phyloP scores from a whole-genome alignment of 768 basidiomycete genomes.

The Tricholoma sp. region DNA sequence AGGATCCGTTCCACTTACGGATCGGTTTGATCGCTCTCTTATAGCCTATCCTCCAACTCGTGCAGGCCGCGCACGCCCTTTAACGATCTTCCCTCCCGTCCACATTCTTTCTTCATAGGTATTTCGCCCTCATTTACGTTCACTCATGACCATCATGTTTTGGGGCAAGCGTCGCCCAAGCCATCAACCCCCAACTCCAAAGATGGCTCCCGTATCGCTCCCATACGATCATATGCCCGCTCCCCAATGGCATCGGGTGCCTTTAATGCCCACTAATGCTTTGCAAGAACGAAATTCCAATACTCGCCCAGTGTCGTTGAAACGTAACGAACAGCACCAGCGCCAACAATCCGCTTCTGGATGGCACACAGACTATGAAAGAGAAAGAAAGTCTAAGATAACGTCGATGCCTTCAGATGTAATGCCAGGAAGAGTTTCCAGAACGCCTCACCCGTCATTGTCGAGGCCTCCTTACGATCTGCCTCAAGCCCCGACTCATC shows the following conservation, averaged over 20 bases:
- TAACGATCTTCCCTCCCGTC: conserved; percentile 18
- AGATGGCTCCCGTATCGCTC: conserved; percentile 23
- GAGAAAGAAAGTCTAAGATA: conserved; percentile 16
- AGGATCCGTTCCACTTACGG: conserved; percentile 4
- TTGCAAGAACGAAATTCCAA: neutral
- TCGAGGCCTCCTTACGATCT: conserved; percentile 3
- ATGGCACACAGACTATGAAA: conserved; percentile 12
- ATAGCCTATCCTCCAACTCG: conserved; percentile 28
- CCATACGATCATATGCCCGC: conserved; percentile 22
- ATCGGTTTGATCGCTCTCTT: conserved; percentile 18
- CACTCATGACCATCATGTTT: conserved; percentile 25
- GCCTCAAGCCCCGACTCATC: neutral
- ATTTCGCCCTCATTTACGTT: conserved; percentile 9
- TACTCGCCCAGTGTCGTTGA: neutral
- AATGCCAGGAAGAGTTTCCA: conserved; percentile 17
- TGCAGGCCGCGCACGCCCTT: conserved; percentile 24
- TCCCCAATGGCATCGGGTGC: conserved; percentile 12
- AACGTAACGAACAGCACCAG: neutral
- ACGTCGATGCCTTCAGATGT: conserved; percentile 14
- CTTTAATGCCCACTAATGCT: conserved; percentile 2
- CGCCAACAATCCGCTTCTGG: neutral
- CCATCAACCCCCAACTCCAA: conserved; percentile 28
- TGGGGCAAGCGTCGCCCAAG: conserved; percentile 21
- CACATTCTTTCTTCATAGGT: conserved; percentile 5
- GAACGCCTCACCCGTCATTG: conserved; percentile 14